A percentile compares a stretch with the other conserved stretches of the same genome.
Conservation (phyloP, 2,329 filamentous ascomycete genomes). For the Ophiostoma tasmaniense region DNA sequence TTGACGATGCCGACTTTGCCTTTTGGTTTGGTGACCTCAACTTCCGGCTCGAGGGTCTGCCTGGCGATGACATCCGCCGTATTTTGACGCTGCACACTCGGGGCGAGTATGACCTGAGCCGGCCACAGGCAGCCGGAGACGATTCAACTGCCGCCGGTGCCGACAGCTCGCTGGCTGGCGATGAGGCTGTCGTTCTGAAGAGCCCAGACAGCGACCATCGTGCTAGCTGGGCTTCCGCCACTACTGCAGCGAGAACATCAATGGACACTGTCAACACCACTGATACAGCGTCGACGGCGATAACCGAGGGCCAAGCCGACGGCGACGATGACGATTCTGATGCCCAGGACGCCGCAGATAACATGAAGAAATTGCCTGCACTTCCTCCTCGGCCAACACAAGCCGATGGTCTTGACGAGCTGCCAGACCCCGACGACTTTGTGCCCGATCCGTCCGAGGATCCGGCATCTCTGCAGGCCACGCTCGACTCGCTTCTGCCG, state of each 20-base stretch:
- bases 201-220: conserved; percentile 30
- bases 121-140: conserved; percentile 21
- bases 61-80: conserved; percentile 81
- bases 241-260: conserved; percentile 17
- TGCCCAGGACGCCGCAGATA: not conserved
- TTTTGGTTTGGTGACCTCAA: conserved; percentile 98
- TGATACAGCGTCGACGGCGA: conserved; percentile 24
- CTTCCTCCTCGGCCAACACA: not conserved
- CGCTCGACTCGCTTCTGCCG: conserved; percentile 73
- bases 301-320: conserved; percentile 25
- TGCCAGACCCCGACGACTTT: conserved; percentile 60
- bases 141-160: conserved; percentile 10
- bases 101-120: conserved; percentile 61
- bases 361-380: conserved; percentile 29
- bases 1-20: conserved; percentile 85
- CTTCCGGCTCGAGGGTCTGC: conserved; percentile 80
- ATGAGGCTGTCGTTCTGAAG: conserved; percentile 42
- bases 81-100: conserved; percentile 73
- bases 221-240: conserved; percentile 18
- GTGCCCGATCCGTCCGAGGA: conserved; percentile 62
- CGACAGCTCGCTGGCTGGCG: conserved; percentile 33
- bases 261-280: conserved; percentile 23
- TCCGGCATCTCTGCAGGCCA: conserved; percentile 80
- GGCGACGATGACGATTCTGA: not conserved
- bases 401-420: conserved; percentile 10